phyloP scores from a whole-genome alignment of 352 stramenopile genomes.

The Phytophthora pinifolia region DNA sequence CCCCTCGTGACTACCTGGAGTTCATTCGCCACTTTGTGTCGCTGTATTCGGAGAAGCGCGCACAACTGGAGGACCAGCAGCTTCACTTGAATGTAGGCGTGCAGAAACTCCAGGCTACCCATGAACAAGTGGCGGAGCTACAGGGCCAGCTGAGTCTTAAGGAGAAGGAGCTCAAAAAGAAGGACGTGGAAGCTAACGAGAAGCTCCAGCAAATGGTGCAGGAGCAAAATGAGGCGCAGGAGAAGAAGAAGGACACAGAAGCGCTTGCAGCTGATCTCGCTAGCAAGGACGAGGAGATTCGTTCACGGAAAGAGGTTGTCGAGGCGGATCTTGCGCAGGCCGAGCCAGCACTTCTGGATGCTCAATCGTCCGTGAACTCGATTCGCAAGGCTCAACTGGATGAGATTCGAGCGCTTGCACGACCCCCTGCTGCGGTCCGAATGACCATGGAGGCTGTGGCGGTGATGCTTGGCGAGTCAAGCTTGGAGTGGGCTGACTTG shows the following conservation, averaged over 20 bases:
- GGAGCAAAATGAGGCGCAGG: constrained; percentile 98
- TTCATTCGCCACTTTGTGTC: constrained; percentile 91
- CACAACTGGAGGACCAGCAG: constrained; percentile 94
- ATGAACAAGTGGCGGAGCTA: constrained; percentile 95
- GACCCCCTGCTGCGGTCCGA: constrained; percentile 95
- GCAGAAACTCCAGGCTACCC: constrained; percentile 97
- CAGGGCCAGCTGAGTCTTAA: constrained; percentile 93
- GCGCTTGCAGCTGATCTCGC: constrained; percentile 94
- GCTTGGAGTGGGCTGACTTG: constrained; percentile 96
- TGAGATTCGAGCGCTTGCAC: constrained; percentile 96
- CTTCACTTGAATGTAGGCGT: constrained; percentile 99
- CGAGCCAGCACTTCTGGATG: constrained; percentile 96
- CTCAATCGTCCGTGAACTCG: constrained; percentile 95
- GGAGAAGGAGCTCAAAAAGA: constrained; percentile 94
- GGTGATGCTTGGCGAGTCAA: constrained; percentile 98
- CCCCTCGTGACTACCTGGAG: constrained; percentile 92
- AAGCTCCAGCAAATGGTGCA: constrained; percentile 99
- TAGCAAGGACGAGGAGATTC: constrained; percentile 96
- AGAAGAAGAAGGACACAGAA: constrained; percentile 96
- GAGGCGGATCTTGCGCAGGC: constrained; percentile 97
- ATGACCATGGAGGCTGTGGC: constrained; percentile 97
- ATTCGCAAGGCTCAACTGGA: constrained; percentile 99
- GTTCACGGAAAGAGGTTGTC: constrained; percentile 92
- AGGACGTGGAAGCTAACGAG: constrained; percentile 96
- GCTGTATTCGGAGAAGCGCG: constrained; percentile 91